Evolutionary conservation across 148 eudicot species (phyloP), one percentile per base, ranked within the genome.

Genomic region (Cornus suecica): DNA sequence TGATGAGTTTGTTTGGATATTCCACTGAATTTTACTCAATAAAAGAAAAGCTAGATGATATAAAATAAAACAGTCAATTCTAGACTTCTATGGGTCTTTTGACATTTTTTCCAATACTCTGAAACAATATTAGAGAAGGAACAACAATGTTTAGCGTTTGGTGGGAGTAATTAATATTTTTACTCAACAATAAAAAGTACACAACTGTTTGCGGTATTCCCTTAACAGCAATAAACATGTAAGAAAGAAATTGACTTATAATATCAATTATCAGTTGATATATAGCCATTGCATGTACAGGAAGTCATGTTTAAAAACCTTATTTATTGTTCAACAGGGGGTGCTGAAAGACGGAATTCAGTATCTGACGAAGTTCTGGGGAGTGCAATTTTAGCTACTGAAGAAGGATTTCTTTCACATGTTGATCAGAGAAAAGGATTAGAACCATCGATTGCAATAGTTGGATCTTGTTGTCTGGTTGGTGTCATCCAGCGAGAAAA

Each of bases 391-490:
- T 58, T 79, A 37, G 89, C 85, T 60, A 91, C 96, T 20, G 98
- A 93, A 80, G 78, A 88, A 18, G 94, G 87, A 25, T 93, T 93
- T 80, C 84, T 87, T 28, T 48, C 81, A 28, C 73, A 84, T 61
- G 97, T 89, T 24, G 68, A 85, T 13, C 76, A 82, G 72, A 61
- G 83, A 24, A 83, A 60, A 48, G 72, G 71, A 61, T 72, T 75
- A 58, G 71, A 71, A 32, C 98, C 96, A 18, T 10, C 42, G 13
- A 83, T 91, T 58, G 97, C 94, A 11, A 81, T 92, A 61, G 69
- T 78, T 37, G 98, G 98, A 25, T 91, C 98, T 28, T 93, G 98
- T 73, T 93, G 98, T 86, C 80, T 93, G n/a, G 92, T 81, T 74
- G 98, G 98, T 45, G 48, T 88, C n/a, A 82, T 93, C 31, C 88